phyloP scores from a whole-genome alignment of 352 stramenopile genomes.

The Globisporangium spiculum region DNA sequence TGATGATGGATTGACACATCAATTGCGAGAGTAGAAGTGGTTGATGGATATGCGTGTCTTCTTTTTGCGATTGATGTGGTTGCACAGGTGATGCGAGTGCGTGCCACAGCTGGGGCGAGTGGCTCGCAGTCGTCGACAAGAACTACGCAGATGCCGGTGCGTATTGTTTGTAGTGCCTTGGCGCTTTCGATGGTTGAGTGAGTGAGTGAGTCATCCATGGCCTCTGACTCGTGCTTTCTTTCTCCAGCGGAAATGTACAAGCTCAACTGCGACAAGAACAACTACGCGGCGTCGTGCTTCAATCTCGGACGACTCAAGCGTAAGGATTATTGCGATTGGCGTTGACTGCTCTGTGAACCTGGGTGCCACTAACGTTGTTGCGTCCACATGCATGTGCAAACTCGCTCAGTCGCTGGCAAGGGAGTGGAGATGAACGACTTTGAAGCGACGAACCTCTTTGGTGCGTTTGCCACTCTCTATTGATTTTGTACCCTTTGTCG shows the following conservation, averaged over 20 bases:
- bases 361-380: no score
- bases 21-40: not conserved
- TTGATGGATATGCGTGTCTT: not conserved
- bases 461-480: slow-evolving; percentile 22
- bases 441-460: slow-evolving; percentile 69
- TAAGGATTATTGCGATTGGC: slow-evolving; percentile 22
- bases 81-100: slow-evolving; percentile 62
- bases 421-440: slow-evolving; percentile 65
- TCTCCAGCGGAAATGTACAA: slow-evolving; percentile 68
- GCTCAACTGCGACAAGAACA: slow-evolving; percentile 82
- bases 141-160: slow-evolving; percentile 74
- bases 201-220: no score
- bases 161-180: not conserved
- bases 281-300: slow-evolving; percentile 82
- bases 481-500: not conserved
- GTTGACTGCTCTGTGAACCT: not conserved
- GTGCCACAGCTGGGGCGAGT: slow-evolving; percentile 87
- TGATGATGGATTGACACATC: not conserved
- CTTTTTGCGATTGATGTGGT: not conserved
- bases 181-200: no score
- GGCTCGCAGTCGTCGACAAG: slow-evolving; percentile 85
- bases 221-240: no score
- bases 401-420: slow-evolving; percentile 68
- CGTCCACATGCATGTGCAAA: not conserved
- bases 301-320: slow-evolving; percentile 80